Evolutionary conservation across 768 basidiomycete genomes (phyloP), one percentile per base, ranked within the genome.

Genomic region (Chalciporus sphaerocephalus): DNA sequence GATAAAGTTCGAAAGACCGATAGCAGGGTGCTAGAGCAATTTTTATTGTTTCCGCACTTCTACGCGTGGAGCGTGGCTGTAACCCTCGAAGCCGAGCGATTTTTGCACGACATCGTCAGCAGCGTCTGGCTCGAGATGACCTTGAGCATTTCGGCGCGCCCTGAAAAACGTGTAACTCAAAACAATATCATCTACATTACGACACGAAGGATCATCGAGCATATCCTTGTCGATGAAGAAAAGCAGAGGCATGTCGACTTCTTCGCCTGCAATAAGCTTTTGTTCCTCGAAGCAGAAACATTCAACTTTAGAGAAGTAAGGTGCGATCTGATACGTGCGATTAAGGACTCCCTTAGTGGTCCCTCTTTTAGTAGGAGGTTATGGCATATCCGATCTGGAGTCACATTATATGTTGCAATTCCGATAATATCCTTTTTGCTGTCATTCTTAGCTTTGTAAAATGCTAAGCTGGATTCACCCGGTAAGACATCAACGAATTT

Each of bases 231-330:
- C 96, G 55, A 99, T 95, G 74, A 99, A 99, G 72, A 99, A 99
- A 45, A 99, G 78, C 16, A 99, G 76, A 3, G 96, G 96, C 79
- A 99, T 91, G 67, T 99, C 96, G 25, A 99, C 88, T 68, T 97
- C 93, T 69, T 99, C 96, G 22, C 87, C 85, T 0, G 94, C 93
- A 20, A 96, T 73, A 9, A 99, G 79, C 56, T 85, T 88, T 67
- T 99, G 96, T 63, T 99, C 96, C 65, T 99, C 96, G 55, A 99
- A 99, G 68, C 96, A 99, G 73, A 99, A 99, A 55, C 96, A 99
- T 66, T 99, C 96, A 11, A 99, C 92, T 71, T 99, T 99, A 40
- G 94, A 92, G 61, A 99, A 99, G 67, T 98, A 98, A 0, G 95
- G 93, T 8, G 96, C 96, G 54, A 98, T 79, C 95, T 97, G 40